Evolutionary conservation across 495 filamentous ascomycete genomes (phyloP), one percentile per base, ranked within the genome.

Genomic region (Hypomontagnella submonticulosa): DNA sequence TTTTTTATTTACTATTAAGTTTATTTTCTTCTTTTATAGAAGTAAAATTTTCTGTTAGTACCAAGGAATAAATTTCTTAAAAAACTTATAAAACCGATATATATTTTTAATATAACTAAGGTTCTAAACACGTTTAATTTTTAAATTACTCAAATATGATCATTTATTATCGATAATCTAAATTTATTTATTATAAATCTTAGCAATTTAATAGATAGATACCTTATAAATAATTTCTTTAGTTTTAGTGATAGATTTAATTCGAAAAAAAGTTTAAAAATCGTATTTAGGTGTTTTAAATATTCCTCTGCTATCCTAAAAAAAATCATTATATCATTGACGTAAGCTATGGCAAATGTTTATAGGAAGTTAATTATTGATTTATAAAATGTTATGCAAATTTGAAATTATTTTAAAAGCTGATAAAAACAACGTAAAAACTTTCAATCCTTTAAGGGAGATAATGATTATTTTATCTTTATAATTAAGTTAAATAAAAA

Each of bases 301-400:
- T 38, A 38, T 38, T 38, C 10, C 10, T 38, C 9, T 2, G 9
- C 2, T 3, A 38, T 38, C n/a, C 10, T 38, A 3, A 11, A 38
- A 38, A 38, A 38, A 38, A 38, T 38, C 3, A 38, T 38, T 38
- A 38, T 38, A 38, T 38, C 10, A 38, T 38, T 38, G 3, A 38
- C 10, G 10, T 38, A 38, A 3, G 10, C 10, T 11, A 12, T 38
- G 2, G 9, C 10, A 27, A 27, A 3, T 27, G 6, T 3, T 27
- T 3, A 27, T 27, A 27, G 6, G 23, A 6, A 3, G 3, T 38
- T 38, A 38, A 38, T 12, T 12, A 3, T 3, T 38, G 10, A 38
- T 38, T 38, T 38, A 38, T 38, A 38, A 38, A 38, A 3, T 38
- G 10, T 38, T 38, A 38, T 3, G 10, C 10, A 38, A 4, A 38